Conservation (phyloP, 805 yeast genomes). For the Starmerella potacharoeniae region DNA sequence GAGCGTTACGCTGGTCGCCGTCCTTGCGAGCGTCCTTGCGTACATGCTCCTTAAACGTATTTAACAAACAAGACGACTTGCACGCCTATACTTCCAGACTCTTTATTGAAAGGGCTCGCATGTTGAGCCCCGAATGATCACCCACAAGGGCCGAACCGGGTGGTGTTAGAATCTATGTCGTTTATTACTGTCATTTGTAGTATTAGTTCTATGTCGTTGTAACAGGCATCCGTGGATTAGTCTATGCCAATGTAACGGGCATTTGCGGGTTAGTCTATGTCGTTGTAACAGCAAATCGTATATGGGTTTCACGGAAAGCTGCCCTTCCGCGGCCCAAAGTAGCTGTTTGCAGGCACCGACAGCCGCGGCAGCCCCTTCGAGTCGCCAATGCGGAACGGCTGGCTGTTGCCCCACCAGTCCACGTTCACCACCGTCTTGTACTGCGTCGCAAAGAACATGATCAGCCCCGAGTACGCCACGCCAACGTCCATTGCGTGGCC, state of each 20-base stretch:
- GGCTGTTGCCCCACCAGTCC: conserved; percentile 42
- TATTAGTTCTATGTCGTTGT: too few species aligned
- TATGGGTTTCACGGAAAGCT: conserved; percentile 11
- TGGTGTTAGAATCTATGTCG: too few species aligned
- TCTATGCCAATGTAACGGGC: too few species aligned
- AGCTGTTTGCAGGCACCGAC: conserved; percentile 17
- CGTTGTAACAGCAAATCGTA: neutral
- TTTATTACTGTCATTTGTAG: too few species aligned
- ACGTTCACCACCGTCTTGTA: conserved; percentile 28
- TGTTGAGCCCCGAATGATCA: too few species aligned
- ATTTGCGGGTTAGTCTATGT: neutral
- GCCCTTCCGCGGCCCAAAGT: conserved; percentile 19
- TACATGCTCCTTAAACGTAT: neutral
- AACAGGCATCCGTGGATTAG: too few species aligned
- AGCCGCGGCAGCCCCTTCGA: conserved; percentile 15
- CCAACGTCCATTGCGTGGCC: conserved; percentile 43
- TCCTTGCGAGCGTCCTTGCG: neutral
- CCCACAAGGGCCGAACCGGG: too few species aligned
- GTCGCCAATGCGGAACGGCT: conserved; percentile 11
- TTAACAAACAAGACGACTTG: too few species aligned
- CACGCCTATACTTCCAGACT: neutral
- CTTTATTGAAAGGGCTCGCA: neutral
- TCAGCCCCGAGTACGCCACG: conserved; percentile 38
- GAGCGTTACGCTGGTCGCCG: neutral
- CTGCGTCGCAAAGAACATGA: conserved; percentile 36